Evolutionary conservation across 345 rosid genomes (phyloP).

Genomic region (Psidium friedrichsthalianum): DNA sequence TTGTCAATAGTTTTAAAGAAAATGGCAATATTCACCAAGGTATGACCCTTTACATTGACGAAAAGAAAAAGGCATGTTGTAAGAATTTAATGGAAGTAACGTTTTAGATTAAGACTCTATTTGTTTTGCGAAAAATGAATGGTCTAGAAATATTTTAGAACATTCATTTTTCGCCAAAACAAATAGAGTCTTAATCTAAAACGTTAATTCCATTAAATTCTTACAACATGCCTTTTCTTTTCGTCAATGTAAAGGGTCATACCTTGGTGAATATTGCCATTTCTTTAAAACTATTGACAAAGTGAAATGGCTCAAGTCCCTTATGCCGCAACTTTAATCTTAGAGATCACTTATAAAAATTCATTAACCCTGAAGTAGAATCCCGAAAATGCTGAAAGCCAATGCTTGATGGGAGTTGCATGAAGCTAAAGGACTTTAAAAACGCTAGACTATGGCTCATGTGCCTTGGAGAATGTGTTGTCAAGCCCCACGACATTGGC

Average conservation of each 20-base stretch:
- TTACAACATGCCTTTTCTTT: background rate
- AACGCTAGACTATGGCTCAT: background rate
- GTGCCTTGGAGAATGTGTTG: background rate
- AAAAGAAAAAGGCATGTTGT: background rate
- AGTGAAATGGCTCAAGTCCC: background rate
- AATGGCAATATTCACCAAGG: background rate
- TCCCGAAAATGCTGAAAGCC: background rate
- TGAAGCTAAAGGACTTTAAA: background rate
- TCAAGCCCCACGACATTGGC: background rate
- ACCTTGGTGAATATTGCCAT: background rate
- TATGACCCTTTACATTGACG: background rate
- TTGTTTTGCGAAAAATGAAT: too few relatives aligned
- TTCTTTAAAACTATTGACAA: background rate
- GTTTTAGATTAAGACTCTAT: background rate
- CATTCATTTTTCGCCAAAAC: too few relatives aligned
- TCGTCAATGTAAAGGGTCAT: background rate
- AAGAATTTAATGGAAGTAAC: background rate
- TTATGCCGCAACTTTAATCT: background rate
- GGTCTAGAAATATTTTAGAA: too few relatives aligned
- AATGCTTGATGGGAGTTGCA: background rate
- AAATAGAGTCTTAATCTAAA: background rate
- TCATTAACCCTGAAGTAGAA: background rate
- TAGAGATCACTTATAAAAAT: background rate
- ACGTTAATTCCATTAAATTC: background rate
- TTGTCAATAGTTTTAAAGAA: background rate